phyloP scores from a whole-genome alignment of 1,284 basidiomycete genomes.

The Naganishia albida region DNA sequence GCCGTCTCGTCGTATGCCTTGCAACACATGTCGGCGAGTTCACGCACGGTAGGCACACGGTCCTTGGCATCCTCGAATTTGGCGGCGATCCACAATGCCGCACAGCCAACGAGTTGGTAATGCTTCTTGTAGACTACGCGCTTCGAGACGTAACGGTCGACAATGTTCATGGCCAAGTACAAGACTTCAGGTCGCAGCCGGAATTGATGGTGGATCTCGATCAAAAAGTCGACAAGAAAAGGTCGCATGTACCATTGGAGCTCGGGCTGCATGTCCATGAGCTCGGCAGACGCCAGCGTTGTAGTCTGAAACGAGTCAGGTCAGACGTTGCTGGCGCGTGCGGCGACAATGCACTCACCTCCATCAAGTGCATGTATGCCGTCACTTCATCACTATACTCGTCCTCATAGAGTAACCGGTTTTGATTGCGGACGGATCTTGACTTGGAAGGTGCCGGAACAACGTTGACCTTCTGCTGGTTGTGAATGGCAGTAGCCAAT shows the following conservation, averaged over 20 bases:
- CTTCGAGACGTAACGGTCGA: conserved; percentile 98
- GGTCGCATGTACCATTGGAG: conserved; percentile 98
- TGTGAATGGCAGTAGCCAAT: conserved; percentile 19
- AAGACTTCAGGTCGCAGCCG: conserved; percentile 95
- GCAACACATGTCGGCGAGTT: conserved; percentile 90
- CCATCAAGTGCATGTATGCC: conserved; percentile 94
- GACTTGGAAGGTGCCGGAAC: conserved; percentile 4
- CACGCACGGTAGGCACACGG: conserved; percentile 90
- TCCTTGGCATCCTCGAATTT: conserved; percentile 99
- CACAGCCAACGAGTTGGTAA: conserved; percentile 98
- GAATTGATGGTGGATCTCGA: conserved; percentile 97
- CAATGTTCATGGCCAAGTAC: conserved; percentile 96
- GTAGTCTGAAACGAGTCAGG: not conserved
- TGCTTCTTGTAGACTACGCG: conserved; percentile 99
- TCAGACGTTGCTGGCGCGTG: not conserved
- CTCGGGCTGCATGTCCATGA: conserved; percentile 99
- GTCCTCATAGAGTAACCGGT: conserved; percentile 66
- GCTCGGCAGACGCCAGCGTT: conserved; percentile 84
- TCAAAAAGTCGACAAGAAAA: conserved; percentile 96
- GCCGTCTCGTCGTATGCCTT: conserved; percentile 94
- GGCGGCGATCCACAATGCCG: conserved; percentile 96
- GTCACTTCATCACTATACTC: conserved; percentile 94
- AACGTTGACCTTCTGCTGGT: conserved; percentile 1
- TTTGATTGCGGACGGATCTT: conserved; percentile 31
- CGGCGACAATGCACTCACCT: conserved; percentile 66